Conservation (phyloP, 768 basidiomycete species). For the Suillus hirtellus region DNA sequence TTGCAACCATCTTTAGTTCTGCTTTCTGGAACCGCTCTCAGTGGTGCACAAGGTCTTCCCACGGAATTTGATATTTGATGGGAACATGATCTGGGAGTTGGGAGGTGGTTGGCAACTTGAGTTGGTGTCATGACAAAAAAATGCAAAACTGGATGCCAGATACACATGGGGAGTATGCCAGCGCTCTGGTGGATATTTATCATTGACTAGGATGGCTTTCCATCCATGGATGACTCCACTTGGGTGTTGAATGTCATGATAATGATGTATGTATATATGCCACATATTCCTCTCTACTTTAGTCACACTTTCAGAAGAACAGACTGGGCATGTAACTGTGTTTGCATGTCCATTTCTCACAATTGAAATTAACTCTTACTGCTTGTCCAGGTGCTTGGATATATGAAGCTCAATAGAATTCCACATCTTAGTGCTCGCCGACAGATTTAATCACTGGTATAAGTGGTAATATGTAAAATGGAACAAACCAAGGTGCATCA, state of each 20-base stretch:
- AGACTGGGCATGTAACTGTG: neutral
- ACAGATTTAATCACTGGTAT: too few species aligned
- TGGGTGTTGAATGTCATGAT: neutral
- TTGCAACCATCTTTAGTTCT: conserved; percentile 37
- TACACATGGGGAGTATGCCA: neutral
- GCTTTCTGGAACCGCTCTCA: conserved; percentile 73
- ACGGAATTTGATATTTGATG: conserved; percentile 65
- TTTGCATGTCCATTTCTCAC: neutral
- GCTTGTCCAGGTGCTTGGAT: too few species aligned
- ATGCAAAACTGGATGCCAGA: conserved; percentile 25
- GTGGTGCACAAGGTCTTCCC: conserved; percentile 53
- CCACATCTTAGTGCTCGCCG: too few species aligned
- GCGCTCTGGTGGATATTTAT: neutral
- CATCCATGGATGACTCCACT: neutral
- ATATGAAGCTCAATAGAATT: too few species aligned
- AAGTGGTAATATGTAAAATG: neutral
- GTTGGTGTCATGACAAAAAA: conserved; percentile 37
- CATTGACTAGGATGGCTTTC: neutral
- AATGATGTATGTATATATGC: neutral
- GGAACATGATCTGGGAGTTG: conserved; percentile 50
- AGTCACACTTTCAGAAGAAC: neutral
- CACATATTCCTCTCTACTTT: neutral
- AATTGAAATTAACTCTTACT: too few species aligned
- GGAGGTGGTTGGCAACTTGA: conserved; percentile 31
- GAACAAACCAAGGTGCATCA: neutral